Evolutionary conservation across 1,284 basidiomycete genomes (phyloP), one percentile per base, ranked within the genome.

Genomic region (Moesziomyces aphidis): DNA sequence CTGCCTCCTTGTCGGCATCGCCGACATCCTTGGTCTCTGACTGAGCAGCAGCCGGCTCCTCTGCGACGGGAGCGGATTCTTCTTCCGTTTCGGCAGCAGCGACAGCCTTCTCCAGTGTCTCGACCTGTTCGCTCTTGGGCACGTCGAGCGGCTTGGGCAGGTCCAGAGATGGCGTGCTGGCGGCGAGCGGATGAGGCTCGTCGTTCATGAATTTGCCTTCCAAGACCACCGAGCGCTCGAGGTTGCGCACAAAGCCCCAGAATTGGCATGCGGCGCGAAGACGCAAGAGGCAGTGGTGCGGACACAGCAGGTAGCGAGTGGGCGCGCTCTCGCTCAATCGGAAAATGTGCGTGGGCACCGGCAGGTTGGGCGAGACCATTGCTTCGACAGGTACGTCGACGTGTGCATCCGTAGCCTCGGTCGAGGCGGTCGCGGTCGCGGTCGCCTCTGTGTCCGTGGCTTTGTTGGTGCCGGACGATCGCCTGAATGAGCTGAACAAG

Each of bases 331-430:
- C 83, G 48, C 69, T 76, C 22, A 84, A 45, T 6, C 83, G 74
- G 73, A 84, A 84, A 57, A 82, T 83, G 56, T 84, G 83, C 8
- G 83, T 83, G 1, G 83, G 83, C 1, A 84, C 77, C 0, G 78
- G 78, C 13, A 81, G 55, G 6, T 61, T 39, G 13, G 55, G 24
- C 24, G 48, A 49, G 3, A 60, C 45, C 6, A 61, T 5, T 6
- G 46, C 22, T 5, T 59, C 61, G 7, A 42, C 4, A 10, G 64
- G 24, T 22, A 43, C 36, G 11, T 22, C 19, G 5, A 42, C 55
- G 19, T 57, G 45, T 15, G 53, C 52, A 15, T 61, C 61, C 6
- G 39, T 34, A 22, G 59, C 9, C 8, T 55, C 26, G 5, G 47
- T 24, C 10, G 66, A 22, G 7, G 31, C 26, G 10, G 47, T 53